These are phyloP conservation scores for Biscutella laevigata DNA, from an alignment of 441 rosid species.

Conservation along the genomic window DNA sequence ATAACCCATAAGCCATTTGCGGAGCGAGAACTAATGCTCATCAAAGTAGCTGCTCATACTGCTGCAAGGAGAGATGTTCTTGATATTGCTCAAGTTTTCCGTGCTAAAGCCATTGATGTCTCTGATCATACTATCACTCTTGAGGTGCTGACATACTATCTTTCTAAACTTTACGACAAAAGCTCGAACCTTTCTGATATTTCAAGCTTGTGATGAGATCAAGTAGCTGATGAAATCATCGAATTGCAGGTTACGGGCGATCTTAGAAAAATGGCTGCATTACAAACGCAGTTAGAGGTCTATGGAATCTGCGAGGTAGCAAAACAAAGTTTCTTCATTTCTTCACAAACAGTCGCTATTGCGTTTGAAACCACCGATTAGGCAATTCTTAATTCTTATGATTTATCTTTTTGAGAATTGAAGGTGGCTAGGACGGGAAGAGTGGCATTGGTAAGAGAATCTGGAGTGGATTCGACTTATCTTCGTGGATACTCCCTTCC, in stretches of 20 bases:
- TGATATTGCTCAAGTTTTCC: conserved; percentile 75
- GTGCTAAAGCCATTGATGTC: conserved; percentile 74
- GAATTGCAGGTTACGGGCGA: conserved; percentile 53
- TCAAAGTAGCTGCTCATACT: conserved; percentile 73
- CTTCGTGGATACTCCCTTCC: conserved; percentile 66
- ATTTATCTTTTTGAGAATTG: conserved; percentile 6
- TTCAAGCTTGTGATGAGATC: neutral
- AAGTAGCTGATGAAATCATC: conserved; percentile 5
- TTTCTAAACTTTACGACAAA: neutral
- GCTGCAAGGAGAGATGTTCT: conserved; percentile 76
- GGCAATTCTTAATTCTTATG: conserved; percentile 12
- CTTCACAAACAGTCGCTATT: neutral
- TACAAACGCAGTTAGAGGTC: conserved; percentile 48
- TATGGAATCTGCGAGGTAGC: conserved; percentile 64
- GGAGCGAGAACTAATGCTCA: conserved; percentile 75
- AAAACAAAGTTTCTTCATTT: neutral
- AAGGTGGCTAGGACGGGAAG: conserved; percentile 74
- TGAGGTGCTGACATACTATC: conserved; percentile 40
- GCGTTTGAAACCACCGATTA: neutral
- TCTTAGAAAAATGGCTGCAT: conserved; percentile 55
- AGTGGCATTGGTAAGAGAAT: conserved; percentile 57
- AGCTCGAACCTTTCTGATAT: neutral
- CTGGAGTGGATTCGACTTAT: conserved; percentile 59
- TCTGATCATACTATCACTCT: conserved; percentile 85
- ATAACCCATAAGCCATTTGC: conserved; percentile 79